phyloP scores from a whole-genome alignment of 2,329 filamentous ascomycete genomes.

The Aureobasidium sp. region DNA sequence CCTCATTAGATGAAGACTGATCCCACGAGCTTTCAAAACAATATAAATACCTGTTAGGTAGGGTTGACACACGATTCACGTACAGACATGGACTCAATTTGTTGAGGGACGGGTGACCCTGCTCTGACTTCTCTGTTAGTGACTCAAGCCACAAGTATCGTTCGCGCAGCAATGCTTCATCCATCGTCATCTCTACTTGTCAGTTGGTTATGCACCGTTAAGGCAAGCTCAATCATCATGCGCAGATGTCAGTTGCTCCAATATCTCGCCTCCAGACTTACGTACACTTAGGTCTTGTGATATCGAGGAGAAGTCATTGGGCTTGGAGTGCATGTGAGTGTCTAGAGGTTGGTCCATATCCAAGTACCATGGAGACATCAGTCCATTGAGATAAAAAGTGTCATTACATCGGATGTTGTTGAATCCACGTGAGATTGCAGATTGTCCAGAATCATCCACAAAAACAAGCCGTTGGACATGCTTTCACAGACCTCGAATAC shows the following conservation, averaged over 20 bases:
- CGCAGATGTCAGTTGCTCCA: not conserved
- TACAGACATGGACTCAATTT: too few relatives aligned
- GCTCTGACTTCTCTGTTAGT: not conserved
- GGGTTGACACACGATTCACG: not conserved
- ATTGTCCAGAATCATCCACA: too few relatives aligned
- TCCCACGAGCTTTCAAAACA: not conserved
- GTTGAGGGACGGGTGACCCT: not conserved
- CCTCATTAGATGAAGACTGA: fast-evolving
- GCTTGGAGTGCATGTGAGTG: not conserved
- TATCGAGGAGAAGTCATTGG: not conserved
- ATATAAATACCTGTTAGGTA: too few relatives aligned
- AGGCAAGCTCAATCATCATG: not conserved
- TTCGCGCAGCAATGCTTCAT: not conserved
- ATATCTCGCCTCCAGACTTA: not conserved
- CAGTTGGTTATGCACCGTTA: not conserved
- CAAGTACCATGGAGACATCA: too few relatives aligned
- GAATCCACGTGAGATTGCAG: too few relatives aligned
- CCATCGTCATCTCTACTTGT: not conserved
- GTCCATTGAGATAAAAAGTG: too few relatives aligned
- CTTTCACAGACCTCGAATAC: not conserved
- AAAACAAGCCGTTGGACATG: too few relatives aligned
- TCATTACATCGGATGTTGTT: too few relatives aligned
- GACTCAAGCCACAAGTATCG: not conserved
- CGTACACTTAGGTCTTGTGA: not conserved
- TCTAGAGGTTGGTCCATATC: too few relatives aligned